Percentiles rank a stretch among this genome's conserved stretches.
Evolutionary conservation across 2,329 filamentous ascomycete species (phyloP).

Genomic region (Aspergillaceae sp.): DNA sequence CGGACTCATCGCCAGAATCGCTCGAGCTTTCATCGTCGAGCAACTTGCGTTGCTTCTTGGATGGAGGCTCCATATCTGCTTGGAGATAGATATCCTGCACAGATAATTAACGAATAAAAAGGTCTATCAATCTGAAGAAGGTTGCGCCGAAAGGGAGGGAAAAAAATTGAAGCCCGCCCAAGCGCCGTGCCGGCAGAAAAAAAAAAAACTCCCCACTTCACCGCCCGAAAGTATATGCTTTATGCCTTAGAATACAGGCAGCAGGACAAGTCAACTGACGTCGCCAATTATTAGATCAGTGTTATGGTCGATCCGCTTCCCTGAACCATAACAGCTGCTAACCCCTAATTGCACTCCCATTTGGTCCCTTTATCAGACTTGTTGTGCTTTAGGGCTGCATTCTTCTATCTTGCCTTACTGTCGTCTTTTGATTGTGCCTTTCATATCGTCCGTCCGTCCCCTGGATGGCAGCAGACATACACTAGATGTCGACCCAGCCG

Average conservation of each 20-base stretch:
- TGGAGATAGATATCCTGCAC: slow-evolving; percentile 1
- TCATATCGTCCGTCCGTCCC: background rate
- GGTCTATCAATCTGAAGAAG: background rate
- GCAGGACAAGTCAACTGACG: slow-evolving; percentile 20
- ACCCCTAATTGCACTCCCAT: background rate
- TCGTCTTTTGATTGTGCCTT: slow-evolving; percentile 1
- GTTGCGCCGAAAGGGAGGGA: slow-evolving; percentile 3
- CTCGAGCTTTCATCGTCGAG: slow-evolving; percentile 34
- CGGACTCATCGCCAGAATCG: slow-evolving; percentile 31
- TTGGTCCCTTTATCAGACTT: background rate
- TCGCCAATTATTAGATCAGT: slow-evolving; percentile 28
- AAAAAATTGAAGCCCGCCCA: slow-evolving; percentile 6
- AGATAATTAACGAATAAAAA: background rate
- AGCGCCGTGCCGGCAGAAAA: slow-evolving; percentile 20
- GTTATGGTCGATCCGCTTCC: slow-evolving; percentile 2
- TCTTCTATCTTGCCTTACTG: slow-evolving; percentile 4
- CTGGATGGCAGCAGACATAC: slow-evolving; percentile 28
- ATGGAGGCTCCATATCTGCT: slow-evolving; percentile 32
- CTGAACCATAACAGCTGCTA: background rate
- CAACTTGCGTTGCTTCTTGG: slow-evolving; percentile 33
- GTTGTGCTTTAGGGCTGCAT: background rate
- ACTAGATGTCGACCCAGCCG: slow-evolving; percentile 35
- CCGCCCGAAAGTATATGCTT: slow-evolving; percentile 15
- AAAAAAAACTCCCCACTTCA: slow-evolving; percentile 19
- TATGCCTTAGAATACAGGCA: slow-evolving; percentile 6